These are phyloP conservation scores for Scutellaria baicalensis DNA, from an alignment of 257 asterid genomes.

Conservation along the genomic window DNA sequence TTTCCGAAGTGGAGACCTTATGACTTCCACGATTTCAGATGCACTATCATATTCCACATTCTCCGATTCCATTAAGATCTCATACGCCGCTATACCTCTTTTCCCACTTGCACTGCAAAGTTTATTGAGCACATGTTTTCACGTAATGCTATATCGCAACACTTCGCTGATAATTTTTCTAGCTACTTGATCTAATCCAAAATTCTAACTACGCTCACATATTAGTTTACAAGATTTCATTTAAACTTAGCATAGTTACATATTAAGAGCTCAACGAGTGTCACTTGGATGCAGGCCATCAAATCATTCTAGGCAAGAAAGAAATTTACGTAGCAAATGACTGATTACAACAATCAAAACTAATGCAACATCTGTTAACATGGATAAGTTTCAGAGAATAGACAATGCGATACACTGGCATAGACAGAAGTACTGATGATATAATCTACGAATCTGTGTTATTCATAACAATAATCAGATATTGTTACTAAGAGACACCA, in stretches of 20 bases:
- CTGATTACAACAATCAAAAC: neutral
- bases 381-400: neutral
- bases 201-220: neutral
- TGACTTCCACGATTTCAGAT: conserved; percentile 36
- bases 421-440: neutral
- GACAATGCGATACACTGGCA: neutral
- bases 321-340: neutral
- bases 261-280: neutral
- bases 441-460: neutral
- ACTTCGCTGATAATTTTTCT: neutral
- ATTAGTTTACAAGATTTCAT: neutral
- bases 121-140: neutral
- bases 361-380: neutral
- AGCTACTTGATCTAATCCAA: neutral
- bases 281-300: neutral
- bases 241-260: neutral
- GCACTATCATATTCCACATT: conserved; percentile 32
- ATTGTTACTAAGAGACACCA: neutral
- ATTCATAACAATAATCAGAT: neutral
- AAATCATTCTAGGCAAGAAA: neutral
- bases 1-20: conserved; percentile 39
- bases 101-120: neutral
- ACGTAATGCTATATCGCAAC: neutral
- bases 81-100: conserved; percentile 25
- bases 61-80: conserved; percentile 29